Percentiles rank a stretch among this genome's conserved stretches.
phyloP scores from a whole-genome alignment of 176 grass and related monocot species.

The Oryza longistaminata region DNA sequence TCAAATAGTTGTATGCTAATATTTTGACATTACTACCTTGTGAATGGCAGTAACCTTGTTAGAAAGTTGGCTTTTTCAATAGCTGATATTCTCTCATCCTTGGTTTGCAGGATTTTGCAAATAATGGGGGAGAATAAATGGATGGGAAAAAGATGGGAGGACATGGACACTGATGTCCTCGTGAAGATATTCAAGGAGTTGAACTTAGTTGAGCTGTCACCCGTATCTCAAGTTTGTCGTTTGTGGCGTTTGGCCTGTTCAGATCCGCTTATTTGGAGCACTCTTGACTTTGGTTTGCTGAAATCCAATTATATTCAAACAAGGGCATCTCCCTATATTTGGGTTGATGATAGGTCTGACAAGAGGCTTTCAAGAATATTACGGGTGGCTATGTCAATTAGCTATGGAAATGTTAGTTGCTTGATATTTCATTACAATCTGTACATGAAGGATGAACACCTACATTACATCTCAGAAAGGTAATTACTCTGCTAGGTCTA shows the following conservation, averaged over 20 bases:
- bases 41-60: neutral
- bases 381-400: conserved; percentile 75
- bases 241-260: conserved; percentile 84
- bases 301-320: conserved; percentile 94
- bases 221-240: conserved; percentile 79
- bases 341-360: conserved; percentile 86
- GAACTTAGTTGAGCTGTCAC: conserved; percentile 84
- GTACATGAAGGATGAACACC: conserved; percentile 96
- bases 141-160: conserved; percentile 89
- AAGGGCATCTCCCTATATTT: conserved; percentile 85
- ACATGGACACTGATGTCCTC: conserved; percentile 96
- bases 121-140: conserved; percentile 80
- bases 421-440: conserved; percentile 98
- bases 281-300: conserved; percentile 76
- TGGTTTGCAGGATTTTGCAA: conserved; percentile 40
- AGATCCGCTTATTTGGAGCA: conserved; percentile 94
- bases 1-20: neutral
- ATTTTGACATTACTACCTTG: neutral
- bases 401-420: conserved; percentile 63
- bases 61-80: conserved; percentile 22
- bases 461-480: conserved; percentile 87
- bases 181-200: conserved; percentile 97
- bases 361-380: conserved; percentile 73
- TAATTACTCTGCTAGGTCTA: conserved; percentile 40
- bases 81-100: conserved; percentile 18